Evolutionary conservation across 2,329 filamentous ascomycete species (phyloP).

Genomic region (Alternaria ventricosa): DNA sequence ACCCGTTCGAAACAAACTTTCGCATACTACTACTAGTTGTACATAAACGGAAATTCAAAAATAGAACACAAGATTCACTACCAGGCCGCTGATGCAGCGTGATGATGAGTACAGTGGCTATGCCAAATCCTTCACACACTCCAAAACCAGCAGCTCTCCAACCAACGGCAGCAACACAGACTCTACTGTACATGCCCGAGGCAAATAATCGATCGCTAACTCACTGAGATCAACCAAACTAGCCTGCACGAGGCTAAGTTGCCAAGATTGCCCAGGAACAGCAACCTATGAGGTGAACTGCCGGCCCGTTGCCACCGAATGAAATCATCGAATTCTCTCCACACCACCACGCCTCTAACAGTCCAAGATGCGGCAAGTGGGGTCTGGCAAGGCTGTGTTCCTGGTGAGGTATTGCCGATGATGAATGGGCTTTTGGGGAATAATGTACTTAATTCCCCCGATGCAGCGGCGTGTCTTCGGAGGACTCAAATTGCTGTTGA

Average conservation of each 20-base stretch:
- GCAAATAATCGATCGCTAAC: background rate
- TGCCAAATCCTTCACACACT: slow-evolving; percentile 1
- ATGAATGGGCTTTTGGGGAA: background rate
- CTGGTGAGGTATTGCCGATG: background rate
- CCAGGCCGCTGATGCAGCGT: background rate
- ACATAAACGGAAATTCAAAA: background rate
- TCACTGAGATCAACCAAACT: background rate
- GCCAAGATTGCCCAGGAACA: slow-evolving; percentile 11
- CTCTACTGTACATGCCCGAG: background rate
- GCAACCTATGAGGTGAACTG: slow-evolving; percentile 7
- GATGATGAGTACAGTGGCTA: slow-evolving; percentile 15
- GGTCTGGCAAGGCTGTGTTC: slow-evolving; percentile 18
- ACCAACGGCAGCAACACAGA: background rate
- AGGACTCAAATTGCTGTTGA: background rate
- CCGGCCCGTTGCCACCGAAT: background rate
- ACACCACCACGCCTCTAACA: background rate
- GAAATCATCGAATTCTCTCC: slow-evolving; percentile 4
- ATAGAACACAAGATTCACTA: slow-evolving; percentile 7
- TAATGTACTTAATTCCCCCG: slow-evolving; percentile 1
- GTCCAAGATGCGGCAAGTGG: slow-evolving; percentile 8
- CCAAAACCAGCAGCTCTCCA: background rate
- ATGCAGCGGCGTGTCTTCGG: background rate
- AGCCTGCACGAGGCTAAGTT: background rate
- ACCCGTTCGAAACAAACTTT: background rate
- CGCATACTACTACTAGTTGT: background rate